Conservation (phyloP, 2,329 filamentous ascomycete genomes). For the Stagonosporopsis tanaceti region DNA sequence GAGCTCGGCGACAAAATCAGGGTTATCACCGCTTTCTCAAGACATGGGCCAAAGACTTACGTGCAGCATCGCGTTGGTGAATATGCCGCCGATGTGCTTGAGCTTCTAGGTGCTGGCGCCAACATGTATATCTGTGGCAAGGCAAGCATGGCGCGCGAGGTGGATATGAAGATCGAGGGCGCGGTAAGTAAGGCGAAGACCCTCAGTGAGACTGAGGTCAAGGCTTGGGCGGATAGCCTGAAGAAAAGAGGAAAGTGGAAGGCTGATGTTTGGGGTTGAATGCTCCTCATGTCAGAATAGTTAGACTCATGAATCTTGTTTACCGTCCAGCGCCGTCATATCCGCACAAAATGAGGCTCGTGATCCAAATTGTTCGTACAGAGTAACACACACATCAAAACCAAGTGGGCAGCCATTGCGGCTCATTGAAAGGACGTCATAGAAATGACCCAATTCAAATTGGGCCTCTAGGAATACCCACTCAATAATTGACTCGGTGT, state of each 20-base stretch:
- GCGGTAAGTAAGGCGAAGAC: conserved; percentile 47
- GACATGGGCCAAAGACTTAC: conserved; percentile 38
- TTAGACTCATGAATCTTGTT: conserved; percentile 7
- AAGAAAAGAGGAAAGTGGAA: conserved; percentile 63
- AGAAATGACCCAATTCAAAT: background rate
- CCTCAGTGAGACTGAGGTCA: conserved; percentile 53
- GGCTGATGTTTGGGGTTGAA: conserved; percentile 62
- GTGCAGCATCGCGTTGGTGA: conserved; percentile 52
- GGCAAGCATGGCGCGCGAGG: conserved; percentile 54
- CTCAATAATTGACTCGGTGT: background rate
- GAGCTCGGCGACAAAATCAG: conserved; percentile 34
- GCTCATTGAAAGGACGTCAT: background rate
- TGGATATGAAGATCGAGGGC: conserved; percentile 50
- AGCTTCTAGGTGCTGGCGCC: conserved; percentile 49
- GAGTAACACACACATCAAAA: background rate
- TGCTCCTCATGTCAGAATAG: conserved; percentile 1
- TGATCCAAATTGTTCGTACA: background rate
- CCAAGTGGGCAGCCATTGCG: background rate
- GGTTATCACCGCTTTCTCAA: conserved; percentile 39
- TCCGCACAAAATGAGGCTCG: background rate
- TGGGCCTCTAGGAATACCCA: background rate
- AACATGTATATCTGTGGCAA: conserved; percentile 54
- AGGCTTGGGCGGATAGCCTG: conserved; percentile 57
- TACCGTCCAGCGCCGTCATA: background rate
- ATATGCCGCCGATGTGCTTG: conserved; percentile 39